Evolutionary conservation across 345 rosid species (phyloP).

Genomic region (Syzygium oleosum): DNA sequence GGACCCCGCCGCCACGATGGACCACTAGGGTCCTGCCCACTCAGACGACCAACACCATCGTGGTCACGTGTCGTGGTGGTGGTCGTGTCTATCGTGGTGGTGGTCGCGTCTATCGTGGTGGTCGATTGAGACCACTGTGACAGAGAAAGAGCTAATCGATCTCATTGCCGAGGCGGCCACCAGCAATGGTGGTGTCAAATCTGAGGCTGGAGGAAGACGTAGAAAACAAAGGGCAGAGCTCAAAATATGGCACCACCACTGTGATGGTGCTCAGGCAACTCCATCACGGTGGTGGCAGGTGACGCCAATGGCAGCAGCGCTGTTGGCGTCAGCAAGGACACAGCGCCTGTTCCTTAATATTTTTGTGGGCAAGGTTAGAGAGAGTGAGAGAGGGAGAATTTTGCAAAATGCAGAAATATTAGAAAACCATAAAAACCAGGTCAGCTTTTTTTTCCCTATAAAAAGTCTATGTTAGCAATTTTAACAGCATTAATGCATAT

Average conservation of each 20-base stretch:
- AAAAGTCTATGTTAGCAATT: neutral
- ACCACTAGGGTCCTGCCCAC: neutral
- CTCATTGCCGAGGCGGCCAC: neutral
- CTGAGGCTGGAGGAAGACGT: neutral
- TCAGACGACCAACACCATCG: neutral
- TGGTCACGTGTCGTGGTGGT: neutral
- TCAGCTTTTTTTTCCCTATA: neutral
- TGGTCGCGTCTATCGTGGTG: neutral
- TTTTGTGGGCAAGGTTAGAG: neutral
- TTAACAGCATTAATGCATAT: neutral
- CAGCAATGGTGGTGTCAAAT: neutral
- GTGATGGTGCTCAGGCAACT: neutral
- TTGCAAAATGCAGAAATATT: neutral
- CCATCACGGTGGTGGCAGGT: neutral
- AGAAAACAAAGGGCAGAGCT: neutral
- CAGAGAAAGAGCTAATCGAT: neutral
- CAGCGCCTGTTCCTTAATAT: neutral
- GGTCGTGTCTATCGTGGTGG: neutral
- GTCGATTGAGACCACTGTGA: neutral
- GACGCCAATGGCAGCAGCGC: neutral
- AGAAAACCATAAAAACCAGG: neutral
- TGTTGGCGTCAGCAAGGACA: neutral
- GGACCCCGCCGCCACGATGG: neutral
- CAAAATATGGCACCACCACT: neutral
- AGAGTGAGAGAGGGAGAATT: neutral